phyloP scores from a whole-genome alignment of 306 rosid genomes.

The Cyclanthera cordifolia region DNA sequence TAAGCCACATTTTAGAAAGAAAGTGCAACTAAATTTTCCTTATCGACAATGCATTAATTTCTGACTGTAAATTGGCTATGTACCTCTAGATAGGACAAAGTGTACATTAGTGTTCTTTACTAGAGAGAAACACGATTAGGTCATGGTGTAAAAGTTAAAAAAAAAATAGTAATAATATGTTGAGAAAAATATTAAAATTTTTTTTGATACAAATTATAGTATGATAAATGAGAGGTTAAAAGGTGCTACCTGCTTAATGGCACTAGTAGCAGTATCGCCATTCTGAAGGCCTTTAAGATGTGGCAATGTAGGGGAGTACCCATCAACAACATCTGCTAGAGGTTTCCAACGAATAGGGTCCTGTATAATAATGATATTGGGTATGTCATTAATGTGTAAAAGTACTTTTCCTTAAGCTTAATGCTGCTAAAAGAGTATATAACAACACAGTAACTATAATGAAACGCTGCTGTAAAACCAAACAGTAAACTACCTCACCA shows the following conservation, averaged over 20 bases:
- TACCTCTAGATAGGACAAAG: neutral
- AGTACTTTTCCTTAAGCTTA: neutral
- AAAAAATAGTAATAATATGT: slow-evolving; percentile 1
- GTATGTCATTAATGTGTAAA: neutral
- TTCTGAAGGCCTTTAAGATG: slow-evolving; percentile 99
- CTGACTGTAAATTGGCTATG: neutral
- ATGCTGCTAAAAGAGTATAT: neutral
- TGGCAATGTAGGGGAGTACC: slow-evolving; percentile 94
- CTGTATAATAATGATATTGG: slow-evolving; percentile 29
- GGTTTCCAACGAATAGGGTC: slow-evolving; percentile 99
- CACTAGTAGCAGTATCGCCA: slow-evolving; percentile 99
- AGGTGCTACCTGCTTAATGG: slow-evolving; percentile 79
- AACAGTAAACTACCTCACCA: slow-evolving; percentile 65
- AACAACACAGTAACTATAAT: neutral
- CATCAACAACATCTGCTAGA: slow-evolving; percentile 90
- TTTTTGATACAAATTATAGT: neutral
- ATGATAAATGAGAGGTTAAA: slow-evolving; percentile 16
- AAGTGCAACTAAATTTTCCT: no score
- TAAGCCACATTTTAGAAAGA: no score
- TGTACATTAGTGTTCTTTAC: neutral
- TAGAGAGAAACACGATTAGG: slow-evolving; percentile 5
- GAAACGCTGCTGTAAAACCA: neutral
- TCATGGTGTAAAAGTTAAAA: neutral
- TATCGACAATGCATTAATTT: neutral
- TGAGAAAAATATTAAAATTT: slow-evolving; percentile 8